These are phyloP conservation scores for Sugiyamaella boreocaroliniensis DNA, from an alignment of 805 yeast species.

Conservation along the genomic window DNA sequence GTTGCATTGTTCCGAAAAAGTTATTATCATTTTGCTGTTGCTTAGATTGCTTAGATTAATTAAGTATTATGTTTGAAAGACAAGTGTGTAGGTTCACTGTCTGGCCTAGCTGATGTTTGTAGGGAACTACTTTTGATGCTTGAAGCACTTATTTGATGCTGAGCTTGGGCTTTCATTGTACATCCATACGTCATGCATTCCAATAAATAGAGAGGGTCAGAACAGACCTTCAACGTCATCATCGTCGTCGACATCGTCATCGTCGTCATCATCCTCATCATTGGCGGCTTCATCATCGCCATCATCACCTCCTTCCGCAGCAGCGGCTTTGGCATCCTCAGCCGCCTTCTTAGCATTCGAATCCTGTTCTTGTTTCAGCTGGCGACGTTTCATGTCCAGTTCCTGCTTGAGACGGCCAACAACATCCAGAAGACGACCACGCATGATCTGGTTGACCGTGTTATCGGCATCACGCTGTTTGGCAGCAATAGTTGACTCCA, in stretches of 20 bases:
- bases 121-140: not conserved
- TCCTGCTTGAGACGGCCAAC: constrained; percentile 73
- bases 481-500: constrained; percentile 67
- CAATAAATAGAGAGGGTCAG: too few relatives aligned
- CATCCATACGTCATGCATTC: too few relatives aligned
- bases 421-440: constrained; percentile 76
- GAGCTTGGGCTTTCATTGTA: too few relatives aligned
- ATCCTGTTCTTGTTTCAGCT: constrained; percentile 36
- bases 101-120: too few relatives aligned
- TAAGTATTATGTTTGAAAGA: not conserved
- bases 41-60: not conserved
- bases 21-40: not conserved
- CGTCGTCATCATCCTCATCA: constrained; percentile 39
- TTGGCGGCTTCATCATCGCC: constrained; percentile 35
- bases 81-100: not conserved
- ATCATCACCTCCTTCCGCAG: constrained; percentile 29
- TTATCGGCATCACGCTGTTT: constrained; percentile 70
- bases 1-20: not conserved
- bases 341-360: constrained; percentile 17
- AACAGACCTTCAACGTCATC: too few relatives aligned
- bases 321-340: constrained; percentile 29
- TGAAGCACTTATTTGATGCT: too few relatives aligned
- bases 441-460: constrained; percentile 72
- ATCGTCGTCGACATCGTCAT: constrained; percentile 30
- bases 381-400: constrained; percentile 70